A percentile compares a stretch with the other conserved stretches of the same genome.
phyloP scores from a whole-genome alignment of 768 basidiomycete genomes.

The Xanthoconium stramineum region DNA sequence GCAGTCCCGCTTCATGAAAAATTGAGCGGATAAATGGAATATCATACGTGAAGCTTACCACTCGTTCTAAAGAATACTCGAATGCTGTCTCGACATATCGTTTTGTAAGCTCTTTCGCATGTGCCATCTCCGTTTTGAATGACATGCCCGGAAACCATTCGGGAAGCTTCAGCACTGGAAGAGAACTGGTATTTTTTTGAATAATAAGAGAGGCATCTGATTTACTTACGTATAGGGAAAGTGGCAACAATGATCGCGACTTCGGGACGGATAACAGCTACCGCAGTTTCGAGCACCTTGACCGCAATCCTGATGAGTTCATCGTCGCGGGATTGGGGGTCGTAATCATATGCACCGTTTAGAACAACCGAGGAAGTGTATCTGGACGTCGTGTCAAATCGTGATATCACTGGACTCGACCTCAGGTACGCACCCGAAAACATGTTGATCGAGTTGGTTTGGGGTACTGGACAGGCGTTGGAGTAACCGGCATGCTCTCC shows the following conservation, averaged over 20 bases:
- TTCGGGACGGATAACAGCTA: slow-evolving; percentile 2
- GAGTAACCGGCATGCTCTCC: slow-evolving; percentile 29
- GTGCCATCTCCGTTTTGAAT: background rate
- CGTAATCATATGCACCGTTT: slow-evolving; percentile 11
- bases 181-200: too few relatives aligned
- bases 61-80: slow-evolving; percentile 1
- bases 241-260: background rate
- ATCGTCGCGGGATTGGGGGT: slow-evolving; percentile 4
- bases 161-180: slow-evolving; percentile 13
- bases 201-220: background rate
- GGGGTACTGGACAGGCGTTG: slow-evolving; percentile 29
- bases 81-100: slow-evolving; percentile 1
- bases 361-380: slow-evolving; percentile 10
- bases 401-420: background rate
- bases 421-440: slow-evolving; percentile 28
- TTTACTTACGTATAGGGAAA: slow-evolving; percentile 4
- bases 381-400: background rate
- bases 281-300: background rate
- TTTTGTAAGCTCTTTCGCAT: background rate
- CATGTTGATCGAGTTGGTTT: slow-evolving; percentile 11
- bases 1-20: background rate
- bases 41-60: background rate
- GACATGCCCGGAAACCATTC: slow-evolving; percentile 14
- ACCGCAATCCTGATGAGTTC: background rate
- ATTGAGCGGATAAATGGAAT: background rate